phyloP scores from a whole-genome alignment of 2,329 filamentous ascomycete species.

The Cadophora gregata region DNA sequence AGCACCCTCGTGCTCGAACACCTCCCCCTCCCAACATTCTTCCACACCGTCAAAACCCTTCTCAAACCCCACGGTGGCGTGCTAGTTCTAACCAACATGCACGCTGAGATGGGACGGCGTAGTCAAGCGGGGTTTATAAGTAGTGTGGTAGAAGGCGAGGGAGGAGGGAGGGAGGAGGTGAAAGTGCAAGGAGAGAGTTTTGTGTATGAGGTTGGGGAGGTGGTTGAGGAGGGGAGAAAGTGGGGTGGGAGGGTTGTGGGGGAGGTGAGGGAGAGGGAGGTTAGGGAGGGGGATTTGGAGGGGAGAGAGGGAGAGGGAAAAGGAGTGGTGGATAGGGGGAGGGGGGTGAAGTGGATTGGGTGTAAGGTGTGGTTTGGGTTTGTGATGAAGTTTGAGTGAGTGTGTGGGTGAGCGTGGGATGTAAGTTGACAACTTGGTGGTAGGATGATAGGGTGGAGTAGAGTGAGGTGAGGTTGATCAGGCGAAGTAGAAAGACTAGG shows the following conservation, averaged over 20 bases:
- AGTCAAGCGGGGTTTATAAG: not conserved
- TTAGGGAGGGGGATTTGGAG: not conserved
- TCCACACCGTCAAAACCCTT: not conserved
- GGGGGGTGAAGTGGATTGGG: conserved; percentile 67
- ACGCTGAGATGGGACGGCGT: not conserved
- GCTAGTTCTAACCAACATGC: not conserved
- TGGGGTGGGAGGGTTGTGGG: no score
- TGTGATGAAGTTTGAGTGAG: conserved; percentile 47
- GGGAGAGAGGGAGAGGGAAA: no score
- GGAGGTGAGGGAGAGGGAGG: not conserved
- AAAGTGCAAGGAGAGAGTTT: not conserved
- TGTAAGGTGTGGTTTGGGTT: conserved; percentile 60
- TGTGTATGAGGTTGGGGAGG: not conserved
- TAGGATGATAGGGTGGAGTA: not conserved
- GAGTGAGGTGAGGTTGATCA: no score
- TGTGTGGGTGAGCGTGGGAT: no score
- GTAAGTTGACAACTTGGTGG: no score
- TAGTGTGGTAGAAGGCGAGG: no score
- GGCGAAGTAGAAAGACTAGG: no score
- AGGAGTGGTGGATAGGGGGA: no score
- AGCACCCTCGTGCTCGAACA: not conserved
- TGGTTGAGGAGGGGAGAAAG: not conserved
- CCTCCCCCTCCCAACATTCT: not conserved
- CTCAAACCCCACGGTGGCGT: not conserved
- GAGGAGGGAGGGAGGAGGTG: not conserved